These are phyloP conservation scores for Basidioascus undulatus DNA, from an alignment of 768 basidiomycete species.

Conservation along the genomic window DNA sequence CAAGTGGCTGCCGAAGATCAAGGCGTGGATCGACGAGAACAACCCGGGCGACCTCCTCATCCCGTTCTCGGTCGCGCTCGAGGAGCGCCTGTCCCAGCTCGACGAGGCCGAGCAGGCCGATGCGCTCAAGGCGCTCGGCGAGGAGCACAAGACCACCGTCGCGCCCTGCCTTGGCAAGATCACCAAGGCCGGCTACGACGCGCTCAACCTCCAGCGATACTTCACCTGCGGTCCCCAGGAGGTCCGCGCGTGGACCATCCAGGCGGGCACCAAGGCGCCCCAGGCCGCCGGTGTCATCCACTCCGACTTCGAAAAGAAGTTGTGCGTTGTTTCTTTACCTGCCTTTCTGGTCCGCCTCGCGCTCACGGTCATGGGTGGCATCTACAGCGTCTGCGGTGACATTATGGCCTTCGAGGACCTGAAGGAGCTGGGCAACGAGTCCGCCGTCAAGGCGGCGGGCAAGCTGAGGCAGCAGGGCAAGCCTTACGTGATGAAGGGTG, in stretches of 20 bases:
- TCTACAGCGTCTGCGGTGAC: conserved; percentile 51
- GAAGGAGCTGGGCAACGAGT: conserved; percentile 70
- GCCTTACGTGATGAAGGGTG: conserved; percentile 84
- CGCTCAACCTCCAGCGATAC: conserved; percentile 75
- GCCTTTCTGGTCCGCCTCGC: not conserved
- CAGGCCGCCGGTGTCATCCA: conserved; percentile 97
- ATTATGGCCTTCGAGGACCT: conserved; percentile 84
- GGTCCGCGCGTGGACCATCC: conserved; percentile 94
- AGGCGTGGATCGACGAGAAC: conserved; percentile 88
- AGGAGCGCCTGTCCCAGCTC: conserved; percentile 56
- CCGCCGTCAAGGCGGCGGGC: conserved; percentile 74
- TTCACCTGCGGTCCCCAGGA: conserved; percentile 94
- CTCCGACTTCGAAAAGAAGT: conserved; percentile 95
- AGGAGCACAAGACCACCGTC: conserved; percentile 38
- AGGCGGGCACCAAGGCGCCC: conserved; percentile 79
- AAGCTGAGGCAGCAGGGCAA: conserved; percentile 91
- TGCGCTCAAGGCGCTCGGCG: conserved; percentile 39
- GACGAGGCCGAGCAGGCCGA: conserved; percentile 30
- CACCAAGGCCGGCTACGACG: conserved; percentile 75
- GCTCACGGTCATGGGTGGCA: not conserved
- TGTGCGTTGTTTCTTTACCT: conserved; percentile 4
- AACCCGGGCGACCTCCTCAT: conserved; percentile 90
- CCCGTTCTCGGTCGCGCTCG: conserved; percentile 86
- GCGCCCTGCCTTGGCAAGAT: conserved; percentile 66
- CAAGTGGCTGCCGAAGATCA: conserved; percentile 97